Base-by-base conservation (phyloP, 2,329 filamentous ascomycete genomes). In the Bipolaris sorokiniana region DNA sequence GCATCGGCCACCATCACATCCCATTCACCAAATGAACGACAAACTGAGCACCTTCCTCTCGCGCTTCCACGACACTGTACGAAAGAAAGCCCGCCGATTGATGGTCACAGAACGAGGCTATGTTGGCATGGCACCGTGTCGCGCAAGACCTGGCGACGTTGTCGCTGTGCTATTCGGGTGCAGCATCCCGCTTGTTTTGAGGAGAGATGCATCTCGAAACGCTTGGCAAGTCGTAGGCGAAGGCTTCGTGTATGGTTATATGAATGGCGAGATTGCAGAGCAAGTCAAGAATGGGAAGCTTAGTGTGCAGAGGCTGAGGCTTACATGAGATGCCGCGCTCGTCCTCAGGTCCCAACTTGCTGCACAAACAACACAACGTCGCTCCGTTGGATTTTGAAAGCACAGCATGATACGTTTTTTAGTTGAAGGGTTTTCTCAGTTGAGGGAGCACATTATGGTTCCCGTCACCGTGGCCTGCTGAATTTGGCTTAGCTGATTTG, bases 171-270 rank as follows among this genome's bases (percentile, higher is more conserved):
- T 77, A 5, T 70, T 70, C 23, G 74, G 72, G 0, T 77, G 75
- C 46, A 75, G 69, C 44, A 75, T 77, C 4, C 75, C 75, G 2
- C 64, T 77, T 16, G 59, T 77, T 0, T 44, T 77, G 5, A 59
- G 73, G 9, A 42, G 45, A n/a, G 36, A 48, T 0, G 53, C 55
- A 7, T 26, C 38, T 2, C 56, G 48, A 47, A 61, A 72, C 13
- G 58, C 55, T 1, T 74, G 66, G 66, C 56, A 63, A 23, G 63
- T 73, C 7, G 58, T 74, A 16, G 72, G 72, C 1, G 72, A 74
- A 40, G 67, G 56, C 7, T 73, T 73, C 45, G 54, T 67, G 15
- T 51, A 72, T 50, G 64, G 64, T 10, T 62, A 59, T n/a, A 73
- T 74, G 72, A 66, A 69, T 31, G 70, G 71, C 10, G 66, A 74